These are phyloP conservation scores for Lactarius deliciosus DNA, from an alignment of 768 basidiomycete genomes.

Conservation along the genomic window DNA sequence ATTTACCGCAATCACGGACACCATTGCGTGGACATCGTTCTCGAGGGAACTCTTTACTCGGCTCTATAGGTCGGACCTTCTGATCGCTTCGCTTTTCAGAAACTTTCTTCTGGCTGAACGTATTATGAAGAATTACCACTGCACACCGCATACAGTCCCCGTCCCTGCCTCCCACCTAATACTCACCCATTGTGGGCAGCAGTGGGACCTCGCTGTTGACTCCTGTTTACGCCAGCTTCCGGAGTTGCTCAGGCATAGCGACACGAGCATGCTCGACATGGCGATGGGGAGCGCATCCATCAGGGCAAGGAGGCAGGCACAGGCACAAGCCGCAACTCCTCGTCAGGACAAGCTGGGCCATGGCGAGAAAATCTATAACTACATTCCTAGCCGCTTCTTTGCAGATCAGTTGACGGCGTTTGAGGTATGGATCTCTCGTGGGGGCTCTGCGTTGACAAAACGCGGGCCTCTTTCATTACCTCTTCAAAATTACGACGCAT, in stretches of 20 bases:
- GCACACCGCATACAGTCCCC: constrained; percentile 94
- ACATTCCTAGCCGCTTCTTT: constrained; percentile 89
- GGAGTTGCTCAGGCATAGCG: constrained; percentile 54
- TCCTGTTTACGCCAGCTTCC: constrained; percentile 93
- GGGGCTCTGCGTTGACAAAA: constrained; percentile 79
- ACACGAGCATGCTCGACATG: constrained; percentile 31
- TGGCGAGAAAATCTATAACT: constrained; percentile 58
- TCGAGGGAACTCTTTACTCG: constrained; percentile 91
- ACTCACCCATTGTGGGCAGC: constrained; percentile 96
- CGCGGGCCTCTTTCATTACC: constrained; percentile 76
- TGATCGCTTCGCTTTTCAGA: constrained; percentile 94
- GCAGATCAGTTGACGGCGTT: constrained; percentile 96
- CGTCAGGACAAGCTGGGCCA: constrained; percentile 24
- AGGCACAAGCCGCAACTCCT: constrained; percentile 20
- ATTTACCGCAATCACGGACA: constrained; percentile 98
- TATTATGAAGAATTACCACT: constrained; percentile 97
- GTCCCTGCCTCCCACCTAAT: constrained; percentile 91
- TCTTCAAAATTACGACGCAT: constrained; percentile 39
- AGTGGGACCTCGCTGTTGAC: constrained; percentile 97
- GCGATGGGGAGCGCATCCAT: constrained; percentile 29
- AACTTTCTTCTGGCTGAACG: constrained; percentile 97
- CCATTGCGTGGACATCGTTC: constrained; percentile 98
- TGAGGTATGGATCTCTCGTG: constrained; percentile 96
- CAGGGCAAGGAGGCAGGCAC: constrained; percentile 34
- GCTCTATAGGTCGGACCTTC: constrained; percentile 90